Base-by-base conservation (phyloP, 2,329 filamentous ascomycete species). In the Fusarium circinatum region DNA sequence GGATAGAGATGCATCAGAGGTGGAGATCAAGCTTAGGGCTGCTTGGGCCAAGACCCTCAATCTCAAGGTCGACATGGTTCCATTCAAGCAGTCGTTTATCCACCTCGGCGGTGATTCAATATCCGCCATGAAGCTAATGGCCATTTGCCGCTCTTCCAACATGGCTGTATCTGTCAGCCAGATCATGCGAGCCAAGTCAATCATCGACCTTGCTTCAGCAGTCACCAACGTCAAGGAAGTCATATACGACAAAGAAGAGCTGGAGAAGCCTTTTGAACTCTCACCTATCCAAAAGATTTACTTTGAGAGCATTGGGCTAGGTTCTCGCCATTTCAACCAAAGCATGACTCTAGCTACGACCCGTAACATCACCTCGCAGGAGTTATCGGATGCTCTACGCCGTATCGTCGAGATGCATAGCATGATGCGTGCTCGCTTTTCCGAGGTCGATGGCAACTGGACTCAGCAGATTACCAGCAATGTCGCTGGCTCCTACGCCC, bases 121-220 rank as follows among this genome's bases (percentile, higher is more conserved):
- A 30, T 76, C 74, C 0, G 74, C 74, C 0, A 76, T 76, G 74
- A 60, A 75, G 57, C n/a, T 76, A 7, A 76, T 76, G 65, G 71
- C 74, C 0, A 28, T 68, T 26, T 76, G 74, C 2, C 66, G 74
- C n/a, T 68, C 74, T 18, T 65, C 28, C 3, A 30, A 66, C 10
- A 73, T 76, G 52, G 48, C 59, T 47, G 26, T 76, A 5, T 66
- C 74, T 0, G 68, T 76, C 18, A 38, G 71, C 3, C 74, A 76
- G 38, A 76, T 76, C 14, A 76, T 76, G 68, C 65, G 63, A 38
- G 57, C 62, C 74, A 76, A 73, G 51, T 76, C 74, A 24, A 71
- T 76, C 26, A 8, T 76, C 6, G 71, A 76, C 8, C 71, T 76
- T 65, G 74, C 74, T 11, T 57, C 65, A 20, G 54, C 20, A 15